Evolutionary conservation across 108 stramenopile species (phyloP).

Genomic region (Nitzschia inconspicua): DNA sequence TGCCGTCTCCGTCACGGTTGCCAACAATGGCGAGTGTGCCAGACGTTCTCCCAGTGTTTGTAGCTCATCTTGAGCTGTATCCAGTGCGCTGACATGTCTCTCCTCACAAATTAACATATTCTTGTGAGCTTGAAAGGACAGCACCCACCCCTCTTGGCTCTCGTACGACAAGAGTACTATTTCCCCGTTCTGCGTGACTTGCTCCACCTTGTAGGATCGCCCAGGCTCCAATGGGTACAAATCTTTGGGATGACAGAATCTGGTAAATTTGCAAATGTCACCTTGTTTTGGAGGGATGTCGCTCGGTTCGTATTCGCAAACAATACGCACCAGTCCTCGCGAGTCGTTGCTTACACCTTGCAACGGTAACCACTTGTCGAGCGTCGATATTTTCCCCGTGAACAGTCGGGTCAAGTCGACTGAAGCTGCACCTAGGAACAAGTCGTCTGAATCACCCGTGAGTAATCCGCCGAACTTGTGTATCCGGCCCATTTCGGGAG

Average conservation of each 20-base stretch:
- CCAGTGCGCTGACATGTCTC: slow-evolving; percentile 55
- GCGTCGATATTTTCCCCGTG: slow-evolving; percentile 54
- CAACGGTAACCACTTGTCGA: slow-evolving; percentile 68
- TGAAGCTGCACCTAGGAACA: slow-evolving; percentile 61
- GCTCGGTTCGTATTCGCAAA: slow-evolving; percentile 77
- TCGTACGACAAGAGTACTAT: slow-evolving; percentile 55
- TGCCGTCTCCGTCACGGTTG: slow-evolving; percentile 43
- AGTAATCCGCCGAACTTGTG: slow-evolving; percentile 13
- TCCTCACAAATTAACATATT: slow-evolving; percentile 63
- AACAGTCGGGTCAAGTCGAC: slow-evolving; percentile 65
- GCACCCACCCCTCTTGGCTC: slow-evolving; percentile 72
- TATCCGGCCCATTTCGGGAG: slow-evolving; percentile 38
- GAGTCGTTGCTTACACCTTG: slow-evolving; percentile 14
- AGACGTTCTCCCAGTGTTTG: slow-evolving; percentile 58
- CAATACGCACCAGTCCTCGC: slow-evolving; percentile 47
- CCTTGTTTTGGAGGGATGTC: slow-evolving; percentile 59
- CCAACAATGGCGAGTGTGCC: slow-evolving; percentile 60
- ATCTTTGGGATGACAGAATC: slow-evolving; percentile 54
- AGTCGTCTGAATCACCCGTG: slow-evolving; percentile 49
- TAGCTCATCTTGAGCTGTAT: slow-evolving; percentile 57
- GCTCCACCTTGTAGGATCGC: slow-evolving; percentile 42
- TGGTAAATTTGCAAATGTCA: slow-evolving; percentile 70
- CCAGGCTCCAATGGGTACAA: slow-evolving; percentile 59
- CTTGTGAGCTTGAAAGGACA: slow-evolving; percentile 63
- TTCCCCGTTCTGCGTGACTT: slow-evolving; percentile 53